Base-by-base conservation (phyloP, 2,329 filamentous ascomycete genomes). In the Pleoardoris graminearum region DNA sequence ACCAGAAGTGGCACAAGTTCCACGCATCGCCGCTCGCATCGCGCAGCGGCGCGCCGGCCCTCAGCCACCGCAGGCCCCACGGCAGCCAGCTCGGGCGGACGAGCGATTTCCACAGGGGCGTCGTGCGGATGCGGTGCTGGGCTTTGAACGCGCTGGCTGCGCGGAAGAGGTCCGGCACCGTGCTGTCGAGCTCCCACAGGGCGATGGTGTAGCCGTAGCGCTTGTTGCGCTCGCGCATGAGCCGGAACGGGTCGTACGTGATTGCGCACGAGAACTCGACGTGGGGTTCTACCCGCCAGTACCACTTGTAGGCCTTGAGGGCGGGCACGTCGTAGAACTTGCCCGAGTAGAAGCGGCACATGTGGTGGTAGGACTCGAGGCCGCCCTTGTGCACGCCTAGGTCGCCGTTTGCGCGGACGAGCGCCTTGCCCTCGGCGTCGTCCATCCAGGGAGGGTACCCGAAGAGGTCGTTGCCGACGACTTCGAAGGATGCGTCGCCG, bases 1-100 rank as follows among this genome's bases (percentile, higher is more conserved):
- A 92, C 93, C 93, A 97, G 79, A 97, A 97, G 74, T 97, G 93
- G 73, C 93, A 97, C 12, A 93, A 96, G 27, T 90, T 95, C 79
- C 95, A 97, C 35, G 91, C 90, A 66, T 94, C 89, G 8, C 91
- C 91, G 54, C 86, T 83, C 38, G 80, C 72, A 68, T 91, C 90
- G 73, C 95, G 88, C 21, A 77, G 75, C 23, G 53, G 49, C 46
- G 58, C 36, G 17, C 50, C 44, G 3, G 48, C 36, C 10, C 56
- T 38, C 4, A 53, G 11, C 17, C 44, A 43, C 8, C 63, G 54
- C 7, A 66, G 49, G 0, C 60, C 62, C 56, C 53, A 62, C 1
- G 58, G 58, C 22, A 53, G 30, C n/a, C 51, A 58, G 4, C 53
- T 58, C 6, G 58, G 47, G 2, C 48, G 48, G 32, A 60, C 47